A percentile compares a stretch with the other conserved stretches of the same genome.
These are phyloP conservation scores for Podospora tetraspora DNA, from an alignment of 495 filamentous ascomycete genomes.

Conservation along the genomic window DNA sequence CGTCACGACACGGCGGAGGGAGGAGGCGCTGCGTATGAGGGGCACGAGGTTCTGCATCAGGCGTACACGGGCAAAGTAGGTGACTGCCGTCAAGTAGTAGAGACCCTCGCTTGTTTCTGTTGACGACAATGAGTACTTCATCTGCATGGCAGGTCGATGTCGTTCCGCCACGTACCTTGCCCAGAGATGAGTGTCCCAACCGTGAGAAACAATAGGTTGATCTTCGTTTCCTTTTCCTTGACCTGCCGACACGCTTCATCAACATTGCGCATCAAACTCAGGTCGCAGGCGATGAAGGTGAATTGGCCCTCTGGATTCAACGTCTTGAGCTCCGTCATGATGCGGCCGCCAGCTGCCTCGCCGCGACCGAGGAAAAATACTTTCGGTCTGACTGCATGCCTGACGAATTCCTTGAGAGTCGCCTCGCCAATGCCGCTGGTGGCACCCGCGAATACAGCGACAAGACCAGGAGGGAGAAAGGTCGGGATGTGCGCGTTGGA, in stretches of 20 bases:
- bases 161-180: constrained; percentile 6
- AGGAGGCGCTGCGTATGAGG: constrained; percentile 39
- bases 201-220: constrained; percentile 61
- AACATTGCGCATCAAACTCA: constrained; percentile 52
- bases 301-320: constrained; percentile 49
- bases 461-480: constrained; percentile 36
- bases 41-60: constrained; percentile 61
- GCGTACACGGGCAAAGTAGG: constrained; percentile 58
- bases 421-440: constrained; percentile 60
- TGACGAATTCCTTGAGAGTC: constrained; percentile 52
- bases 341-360: constrained; percentile 37
- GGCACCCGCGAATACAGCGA: constrained; percentile 58
- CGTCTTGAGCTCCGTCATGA: constrained; percentile 38
- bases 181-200: constrained; percentile 38
- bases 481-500: constrained; percentile 37
- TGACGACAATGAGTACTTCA: background rate
- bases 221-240: constrained; percentile 17
- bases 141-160: background rate
- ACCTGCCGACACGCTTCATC: constrained; percentile 56
- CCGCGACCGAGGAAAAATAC: constrained; percentile 44
- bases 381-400: constrained; percentile 35
- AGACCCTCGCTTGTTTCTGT: constrained; percentile 56
- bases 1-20: constrained; percentile 53
- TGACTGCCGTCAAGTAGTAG: constrained; percentile 46
- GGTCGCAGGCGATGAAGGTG: constrained; percentile 51